phyloP scores from a whole-genome alignment of 805 yeast genomes.

The Sungouiella thailandica region DNA sequence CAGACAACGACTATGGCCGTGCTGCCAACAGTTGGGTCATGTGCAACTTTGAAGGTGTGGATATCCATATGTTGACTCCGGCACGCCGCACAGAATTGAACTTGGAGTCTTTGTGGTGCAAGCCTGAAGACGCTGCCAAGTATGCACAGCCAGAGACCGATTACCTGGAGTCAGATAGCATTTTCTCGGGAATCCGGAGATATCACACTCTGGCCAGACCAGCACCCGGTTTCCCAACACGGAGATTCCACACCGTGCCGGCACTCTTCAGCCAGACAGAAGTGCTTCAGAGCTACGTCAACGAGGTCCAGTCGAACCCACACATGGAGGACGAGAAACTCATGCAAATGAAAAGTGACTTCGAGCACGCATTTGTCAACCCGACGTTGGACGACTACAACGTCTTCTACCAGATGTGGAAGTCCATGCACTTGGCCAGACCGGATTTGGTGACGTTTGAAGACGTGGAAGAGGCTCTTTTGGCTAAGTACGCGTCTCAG shows the following conservation, averaged over 20 bases:
- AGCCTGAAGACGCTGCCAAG: constrained; percentile 31
- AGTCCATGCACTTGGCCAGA: constrained; percentile 20
- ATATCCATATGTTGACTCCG: constrained; percentile 67
- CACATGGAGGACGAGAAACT: constrained; percentile 1
- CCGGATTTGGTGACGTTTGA: constrained; percentile 23
- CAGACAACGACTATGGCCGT: constrained; percentile 53
- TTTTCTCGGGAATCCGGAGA: constrained; percentile 19
- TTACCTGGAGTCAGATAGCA: constrained; percentile 16
- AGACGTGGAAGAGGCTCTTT: constrained; percentile 19
- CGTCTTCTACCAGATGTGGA: constrained; percentile 19
- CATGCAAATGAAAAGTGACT: constrained; percentile 2
- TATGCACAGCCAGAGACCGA: constrained; percentile 16
- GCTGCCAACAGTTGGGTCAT: constrained; percentile 76
- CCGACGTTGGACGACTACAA: constrained; percentile 14
- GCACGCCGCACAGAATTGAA: constrained; percentile 64
- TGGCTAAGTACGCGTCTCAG: constrained; percentile 25
- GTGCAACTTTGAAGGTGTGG: constrained; percentile 67
- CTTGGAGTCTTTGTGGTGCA: constrained; percentile 65
- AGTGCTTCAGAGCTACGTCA: constrained; percentile 1
- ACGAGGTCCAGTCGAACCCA: constrained; percentile 1
- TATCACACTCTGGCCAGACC: constrained; percentile 36
- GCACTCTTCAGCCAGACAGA: constrained; percentile 1
- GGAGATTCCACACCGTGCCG: no score
- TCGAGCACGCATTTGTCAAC: constrained; percentile 4
- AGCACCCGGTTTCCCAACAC: no score